Percentiles rank a stretch among this genome's conserved stretches.
phyloP scores from a whole-genome alignment of 495 filamentous ascomycete genomes.

The Daldinia decipiens region DNA sequence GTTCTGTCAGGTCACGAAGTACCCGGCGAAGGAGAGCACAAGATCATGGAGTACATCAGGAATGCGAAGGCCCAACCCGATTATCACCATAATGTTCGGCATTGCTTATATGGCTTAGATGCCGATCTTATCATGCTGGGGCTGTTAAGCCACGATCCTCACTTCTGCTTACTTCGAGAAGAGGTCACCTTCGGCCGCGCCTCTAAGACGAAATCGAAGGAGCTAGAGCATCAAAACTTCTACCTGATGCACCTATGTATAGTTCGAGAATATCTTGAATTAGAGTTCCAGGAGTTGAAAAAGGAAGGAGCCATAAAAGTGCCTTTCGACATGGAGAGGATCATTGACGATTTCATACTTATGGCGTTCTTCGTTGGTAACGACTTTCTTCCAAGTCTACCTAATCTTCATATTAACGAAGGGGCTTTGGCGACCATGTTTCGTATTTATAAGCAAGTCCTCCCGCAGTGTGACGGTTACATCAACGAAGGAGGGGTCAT shows the following conservation, averaged over 20 bases:
- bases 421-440: conserved; percentile 97
- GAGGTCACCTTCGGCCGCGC: conserved; percentile 97
- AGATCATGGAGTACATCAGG: conserved; percentile 99
- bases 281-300: conserved; percentile 96
- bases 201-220: conserved; percentile 86
- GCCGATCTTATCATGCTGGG: conserved; percentile 99
- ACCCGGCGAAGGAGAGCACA: conserved; percentile 99
- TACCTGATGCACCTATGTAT: conserved; percentile 97
- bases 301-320: conserved; percentile 78
- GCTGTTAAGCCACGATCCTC: conserved; percentile 94
- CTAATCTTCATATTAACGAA: conserved; percentile 97
- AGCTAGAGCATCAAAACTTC: conserved; percentile 98
- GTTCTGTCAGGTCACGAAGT: conserved; percentile 98
- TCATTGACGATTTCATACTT: conserved; percentile 99
- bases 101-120: conserved; percentile 97
- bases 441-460: conserved; percentile 89
- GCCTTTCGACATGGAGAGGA: conserved; percentile 90
- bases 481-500: conserved; percentile 96
- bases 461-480: conserved; percentile 91
- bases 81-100: conserved; percentile 94
- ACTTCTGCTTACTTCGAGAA: conserved; percentile 96
- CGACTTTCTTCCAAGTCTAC: conserved; percentile 97
- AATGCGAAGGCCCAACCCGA: conserved; percentile 92
- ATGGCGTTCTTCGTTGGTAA: conserved; percentile 99
- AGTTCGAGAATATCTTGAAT: conserved; percentile 94